These are phyloP conservation scores for Cryphonectria nitschkei DNA, from an alignment of 2,329 filamentous ascomycete genomes.

Conservation along the genomic window DNA sequence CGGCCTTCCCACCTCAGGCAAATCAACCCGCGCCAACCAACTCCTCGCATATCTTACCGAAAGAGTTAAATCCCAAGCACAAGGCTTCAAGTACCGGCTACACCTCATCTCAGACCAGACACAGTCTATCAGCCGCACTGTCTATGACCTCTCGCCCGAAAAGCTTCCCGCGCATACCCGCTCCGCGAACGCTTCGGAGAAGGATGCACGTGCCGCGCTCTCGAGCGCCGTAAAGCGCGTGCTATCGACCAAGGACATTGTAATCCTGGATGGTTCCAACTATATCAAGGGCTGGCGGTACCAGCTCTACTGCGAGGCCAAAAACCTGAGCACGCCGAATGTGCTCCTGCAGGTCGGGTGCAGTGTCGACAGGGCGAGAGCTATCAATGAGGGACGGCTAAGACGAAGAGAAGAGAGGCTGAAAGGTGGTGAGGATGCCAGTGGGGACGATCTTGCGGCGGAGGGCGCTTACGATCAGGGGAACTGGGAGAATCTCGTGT, in stretches of 20 bases:
- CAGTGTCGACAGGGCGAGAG: constrained; percentile 52
- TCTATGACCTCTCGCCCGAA: constrained; percentile 67
- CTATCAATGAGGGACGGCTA: constrained; percentile 65
- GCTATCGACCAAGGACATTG: constrained; percentile 72
- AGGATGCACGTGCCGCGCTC: constrained; percentile 76
- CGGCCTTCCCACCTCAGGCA: constrained; percentile 70
- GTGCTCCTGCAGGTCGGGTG: constrained; percentile 73
- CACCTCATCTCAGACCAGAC: constrained; percentile 76
- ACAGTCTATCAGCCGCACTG: constrained; percentile 69
- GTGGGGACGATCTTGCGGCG: constrained; percentile 36
- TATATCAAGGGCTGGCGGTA: constrained; percentile 93
- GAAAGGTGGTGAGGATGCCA: constrained; percentile 41
- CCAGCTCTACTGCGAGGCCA: constrained; percentile 83
- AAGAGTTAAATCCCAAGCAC: constrained; percentile 51
- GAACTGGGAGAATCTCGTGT: constrained; percentile 80
- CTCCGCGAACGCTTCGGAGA: constrained; percentile 75
- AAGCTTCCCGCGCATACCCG: constrained; percentile 62
- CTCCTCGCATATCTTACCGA: constrained; percentile 66
- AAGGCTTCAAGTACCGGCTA: constrained; percentile 59
- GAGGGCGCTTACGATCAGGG: constrained; percentile 54
- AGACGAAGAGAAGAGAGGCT: constrained; percentile 35
- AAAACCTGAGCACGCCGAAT: constrained; percentile 74
- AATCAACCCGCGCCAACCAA: constrained; percentile 68
- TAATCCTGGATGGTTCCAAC: constrained; percentile 79
- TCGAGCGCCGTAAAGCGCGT: constrained; percentile 80